A percentile compares a stretch with the other conserved stretches of the same genome.
phyloP scores from a whole-genome alignment of 2,329 filamentous ascomycete genomes.

The Aspergillus pseudotamarii region DNA sequence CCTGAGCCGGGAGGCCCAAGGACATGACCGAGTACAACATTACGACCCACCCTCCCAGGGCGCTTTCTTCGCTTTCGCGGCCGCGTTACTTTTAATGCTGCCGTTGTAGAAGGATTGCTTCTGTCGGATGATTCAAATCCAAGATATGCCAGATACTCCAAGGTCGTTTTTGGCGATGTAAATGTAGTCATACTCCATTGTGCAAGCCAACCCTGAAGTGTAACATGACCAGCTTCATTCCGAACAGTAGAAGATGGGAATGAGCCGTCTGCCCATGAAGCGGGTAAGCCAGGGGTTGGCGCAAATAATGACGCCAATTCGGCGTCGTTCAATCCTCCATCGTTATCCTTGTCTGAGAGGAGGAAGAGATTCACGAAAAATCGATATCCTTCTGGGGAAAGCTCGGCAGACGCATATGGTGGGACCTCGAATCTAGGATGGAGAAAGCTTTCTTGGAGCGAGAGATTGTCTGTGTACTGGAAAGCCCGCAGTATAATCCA shows the following conservation, averaged over 20 bases:
- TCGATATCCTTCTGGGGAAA: conserved; percentile 90
- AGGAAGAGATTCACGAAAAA: conserved; percentile 98
- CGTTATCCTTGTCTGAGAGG: conserved; percentile 95
- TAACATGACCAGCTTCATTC: conserved; percentile 94
- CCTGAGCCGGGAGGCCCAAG: conserved; percentile 83
- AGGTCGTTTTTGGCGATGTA: conserved; percentile 87
- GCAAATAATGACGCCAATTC: conserved; percentile 88
- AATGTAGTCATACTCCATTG: conserved; percentile 99
- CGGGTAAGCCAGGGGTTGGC: conserved; percentile 85
- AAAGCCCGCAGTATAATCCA: conserved; percentile 97
- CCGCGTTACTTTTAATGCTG: conserved; percentile 90
- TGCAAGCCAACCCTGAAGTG: conserved; percentile 94
- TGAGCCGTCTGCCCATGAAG: conserved; percentile 82
- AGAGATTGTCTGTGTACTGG: conserved; percentile 93
- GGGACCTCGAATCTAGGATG: conserved; percentile 94
- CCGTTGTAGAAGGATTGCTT: conserved; percentile 73
- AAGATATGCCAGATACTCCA: conserved; percentile 94
- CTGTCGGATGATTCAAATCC: conserved; percentile 82
- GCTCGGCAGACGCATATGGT: conserved; percentile 86
- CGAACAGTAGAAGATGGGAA: conserved; percentile 94
- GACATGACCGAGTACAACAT: conserved; percentile 92
- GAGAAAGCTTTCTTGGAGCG: conserved; percentile 85
- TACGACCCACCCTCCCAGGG: conserved; percentile 85
- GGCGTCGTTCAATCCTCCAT: conserved; percentile 84
- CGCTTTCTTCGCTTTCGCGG: conserved; percentile 80